Base-by-base conservation (phyloP, 1,284 basidiomycete genomes). In the Cystobasidium pallidum region DNA sequence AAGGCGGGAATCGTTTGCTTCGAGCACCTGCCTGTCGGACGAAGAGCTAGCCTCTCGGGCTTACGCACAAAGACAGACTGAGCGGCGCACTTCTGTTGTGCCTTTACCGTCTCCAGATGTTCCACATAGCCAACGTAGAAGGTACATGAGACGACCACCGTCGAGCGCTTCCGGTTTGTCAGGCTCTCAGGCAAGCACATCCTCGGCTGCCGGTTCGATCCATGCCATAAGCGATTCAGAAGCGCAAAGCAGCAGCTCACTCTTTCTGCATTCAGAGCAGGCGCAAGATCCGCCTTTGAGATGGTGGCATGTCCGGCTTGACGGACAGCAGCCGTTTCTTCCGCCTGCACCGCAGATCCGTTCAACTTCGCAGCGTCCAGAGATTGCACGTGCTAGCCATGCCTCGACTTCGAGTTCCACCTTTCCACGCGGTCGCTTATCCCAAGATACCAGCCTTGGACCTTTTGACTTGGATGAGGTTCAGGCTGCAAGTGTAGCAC, bases 91-190 rank as follows among this genome's bases (percentile, higher is more conserved):
- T 7, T 64, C 62, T 7, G 11, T 43, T 34, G 28, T 64, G 28
- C 62, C 62, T 1, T 28, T 52, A 30, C 24, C 62, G 1, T 64
- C 58, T 1, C 58, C 62, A 21, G 62, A 64, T 32, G 32, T 21
- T 15, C 45, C 45, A 21, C 43, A 64, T 47, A 64, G 62, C 26
- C 62, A 64, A 51, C 62, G 62, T 24, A 47, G 62, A 49, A 47
- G 62, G 34, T 26, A 43, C 10, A 36, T 24, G 21, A 47, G 47
- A 28, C 62, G 62, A 7, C 19, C 24, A 30, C 58, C 36, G 6
- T 64, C 62, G 1, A 64, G 30, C 28, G 15, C 32, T n/a, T 64
- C 62, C 8, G 47, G 45, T 17, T 0, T 47, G 0, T 51, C 62
- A n/a, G 36, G 62, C 47, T 64, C 62, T 11, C 45, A 36, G n/a